Evolutionary conservation across 2,329 filamentous ascomycete genomes (phyloP).

Genomic region (Basipetospora sp.): DNA sequence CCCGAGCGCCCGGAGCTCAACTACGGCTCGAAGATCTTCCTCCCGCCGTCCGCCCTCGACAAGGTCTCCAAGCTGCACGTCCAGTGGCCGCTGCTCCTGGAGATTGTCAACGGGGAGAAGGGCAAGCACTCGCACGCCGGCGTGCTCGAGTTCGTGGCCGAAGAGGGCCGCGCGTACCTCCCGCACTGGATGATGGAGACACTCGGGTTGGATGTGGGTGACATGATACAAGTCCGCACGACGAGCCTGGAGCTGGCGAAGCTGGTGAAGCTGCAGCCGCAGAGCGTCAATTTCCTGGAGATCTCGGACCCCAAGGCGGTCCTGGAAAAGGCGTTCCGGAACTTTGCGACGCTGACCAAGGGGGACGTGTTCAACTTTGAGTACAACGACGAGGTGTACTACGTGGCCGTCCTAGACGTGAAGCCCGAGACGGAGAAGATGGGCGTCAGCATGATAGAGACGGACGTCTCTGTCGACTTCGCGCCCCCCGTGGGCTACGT

Average conservation of each 20-base stretch:
- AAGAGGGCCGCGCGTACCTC: conserved; percentile 90
- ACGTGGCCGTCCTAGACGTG: conserved; percentile 84
- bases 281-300: conserved; percentile 84
- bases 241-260: conserved; percentile 81
- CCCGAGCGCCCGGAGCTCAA: conserved; percentile 80
- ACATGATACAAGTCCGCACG: conserved; percentile 87
- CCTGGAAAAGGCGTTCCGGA: conserved; percentile 87
- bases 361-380: conserved; percentile 91
- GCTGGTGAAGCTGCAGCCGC: conserved; percentile 92
- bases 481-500: conserved; percentile 87
- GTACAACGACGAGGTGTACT: conserved; percentile 89
- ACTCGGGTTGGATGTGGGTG: conserved; percentile 74
- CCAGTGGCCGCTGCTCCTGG: conserved; percentile 92
- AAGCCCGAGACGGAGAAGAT: conserved; percentile 73
- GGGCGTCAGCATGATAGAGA: conserved; percentile 88
- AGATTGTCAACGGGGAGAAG: conserved; percentile 78
- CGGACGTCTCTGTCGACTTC: conserved; percentile 91
- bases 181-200: conserved; percentile 98
- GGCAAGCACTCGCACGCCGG: conserved; percentile 76
- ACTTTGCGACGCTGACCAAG: conserved; percentile 85
- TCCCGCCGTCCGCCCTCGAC: conserved; percentile 90
- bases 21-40: conserved; percentile 92
- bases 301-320: conserved; percentile 96
- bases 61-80: conserved; percentile 93
- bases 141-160: conserved; percentile 92